phyloP scores from a whole-genome alignment of 2,329 filamentous ascomycete species.

The Emericellopsis cladophorae region DNA sequence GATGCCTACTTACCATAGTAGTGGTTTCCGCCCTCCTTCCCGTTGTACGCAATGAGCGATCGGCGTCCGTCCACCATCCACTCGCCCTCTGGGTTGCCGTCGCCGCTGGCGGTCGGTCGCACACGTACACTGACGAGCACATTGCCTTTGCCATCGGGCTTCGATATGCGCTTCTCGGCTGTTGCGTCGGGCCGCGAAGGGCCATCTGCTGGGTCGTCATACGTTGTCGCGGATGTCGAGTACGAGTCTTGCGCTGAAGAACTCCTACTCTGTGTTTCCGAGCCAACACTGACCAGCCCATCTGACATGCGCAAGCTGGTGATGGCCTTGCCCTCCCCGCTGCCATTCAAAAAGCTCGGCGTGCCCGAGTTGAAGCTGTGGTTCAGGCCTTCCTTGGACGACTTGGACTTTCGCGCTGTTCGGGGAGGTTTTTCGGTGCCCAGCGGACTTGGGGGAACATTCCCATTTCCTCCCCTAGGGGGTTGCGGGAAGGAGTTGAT shows the following conservation, averaged over 20 bases:
- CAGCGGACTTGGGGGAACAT: slow-evolving; percentile 49
- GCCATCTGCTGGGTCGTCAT: slow-evolving; percentile 63
- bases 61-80: slow-evolving; percentile 86
- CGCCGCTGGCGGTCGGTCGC: slow-evolving; percentile 63
- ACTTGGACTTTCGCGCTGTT: slow-evolving; percentile 38
- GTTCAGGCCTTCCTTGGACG: slow-evolving; percentile 40
- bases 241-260: slow-evolving; percentile 90
- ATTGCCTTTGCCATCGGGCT: slow-evolving; percentile 75
- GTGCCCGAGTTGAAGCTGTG: slow-evolving; percentile 36
- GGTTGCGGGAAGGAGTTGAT: slow-evolving; percentile 91
- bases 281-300: slow-evolving; percentile 63
- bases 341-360: slow-evolving; percentile 68
- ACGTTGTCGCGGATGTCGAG: slow-evolving; percentile 78
- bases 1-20: slow-evolving; percentile 59
- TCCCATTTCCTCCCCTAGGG: slow-evolving; percentile 51
- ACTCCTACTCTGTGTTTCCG: slow-evolving; percentile 76
- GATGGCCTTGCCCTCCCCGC: slow-evolving; percentile 64
- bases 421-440: slow-evolving; percentile 33
- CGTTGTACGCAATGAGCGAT: slow-evolving; percentile 70
- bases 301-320: slow-evolving; percentile 57
- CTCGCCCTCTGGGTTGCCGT: slow-evolving; percentile 56
- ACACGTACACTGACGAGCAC: slow-evolving; percentile 93
- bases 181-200: slow-evolving; percentile 17
- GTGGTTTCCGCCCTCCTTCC: slow-evolving; percentile 86
- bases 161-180: slow-evolving; percentile 35